Conservation (phyloP, 495 filamentous ascomycete species). For the Umbilicaria muhlenbergii region DNA sequence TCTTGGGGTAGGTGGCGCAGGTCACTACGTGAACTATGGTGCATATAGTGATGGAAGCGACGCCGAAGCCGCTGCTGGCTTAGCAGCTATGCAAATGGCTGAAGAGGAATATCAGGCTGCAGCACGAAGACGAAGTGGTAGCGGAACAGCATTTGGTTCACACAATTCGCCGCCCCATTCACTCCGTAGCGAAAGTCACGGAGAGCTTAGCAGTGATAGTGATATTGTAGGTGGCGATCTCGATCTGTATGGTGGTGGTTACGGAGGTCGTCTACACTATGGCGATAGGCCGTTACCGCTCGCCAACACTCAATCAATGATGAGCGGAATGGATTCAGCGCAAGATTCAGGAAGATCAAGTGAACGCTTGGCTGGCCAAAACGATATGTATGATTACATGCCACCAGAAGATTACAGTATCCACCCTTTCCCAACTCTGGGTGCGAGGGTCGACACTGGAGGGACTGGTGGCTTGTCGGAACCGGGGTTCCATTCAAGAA, state of each 20-base stretch:
- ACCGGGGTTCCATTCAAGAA: conserved; percentile 44
- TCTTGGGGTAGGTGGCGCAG: conserved; percentile 27
- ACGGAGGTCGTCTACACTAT: conserved; percentile 56
- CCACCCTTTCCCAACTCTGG: conserved; percentile 39
- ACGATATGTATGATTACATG: conserved; percentile 30
- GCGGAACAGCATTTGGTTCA: conserved; percentile 19
- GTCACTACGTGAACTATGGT: conserved; percentile 33
- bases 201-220: conserved; percentile 39
- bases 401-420: conserved; percentile 31
- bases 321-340: conserved; percentile 17
- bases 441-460: conserved; percentile 57
- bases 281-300: conserved; percentile 34
- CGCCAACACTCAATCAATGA: neutral
- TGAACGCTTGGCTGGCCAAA: conserved; percentile 19
- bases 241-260: conserved; percentile 56
- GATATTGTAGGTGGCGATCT: conserved; percentile 61
- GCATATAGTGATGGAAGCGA: conserved; percentile 67
- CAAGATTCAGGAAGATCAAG: conserved; percentile 23
- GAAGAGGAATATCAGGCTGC: conserved; percentile 61
- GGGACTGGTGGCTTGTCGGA: conserved; percentile 75
- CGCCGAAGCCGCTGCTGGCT: conserved; percentile 73
- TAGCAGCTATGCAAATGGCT: conserved; percentile 68
- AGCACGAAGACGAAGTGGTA: conserved; percentile 40
- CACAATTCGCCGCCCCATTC: conserved; percentile 6
- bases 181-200: conserved; percentile 11